Base-by-base conservation (phyloP, 495 filamentous ascomycete species). In the Bombardia bombarda region DNA sequence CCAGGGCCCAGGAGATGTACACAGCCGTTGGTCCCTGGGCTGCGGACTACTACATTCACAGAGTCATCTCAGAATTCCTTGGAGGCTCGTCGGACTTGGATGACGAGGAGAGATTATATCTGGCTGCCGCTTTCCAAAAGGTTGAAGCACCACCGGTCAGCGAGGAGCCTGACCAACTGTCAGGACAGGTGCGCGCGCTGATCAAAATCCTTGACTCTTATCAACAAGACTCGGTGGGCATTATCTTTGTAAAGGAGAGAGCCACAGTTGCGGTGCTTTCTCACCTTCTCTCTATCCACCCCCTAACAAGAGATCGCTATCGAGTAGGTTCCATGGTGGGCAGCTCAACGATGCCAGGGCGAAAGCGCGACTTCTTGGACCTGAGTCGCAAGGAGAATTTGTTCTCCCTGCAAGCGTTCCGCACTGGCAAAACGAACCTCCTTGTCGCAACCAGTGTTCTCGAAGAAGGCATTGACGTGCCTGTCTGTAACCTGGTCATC, bases 401-500 rank as follows among this genome's bases (percentile, higher is more conserved):
- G 28, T 47, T 72, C 18, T 80, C 80, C 0, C 72, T 98, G 2
- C 67, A 78, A 7, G 69, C 80, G 12, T 90, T 98, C 47, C 76
- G 78, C 14, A 51, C 56, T 2, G 87, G 89, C 7, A 66, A 63
- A 3, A 78, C 77, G 23, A 92, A 95, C 51, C 67, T 98, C 1
- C 69, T 98, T 8, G 64, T 98, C 6, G 77, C 87, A 0, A 96
- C 90, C 0, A 84, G 77, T 52, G 90, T 90, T 1, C 66, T 94
- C 0, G 90, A 97, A 61, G 92, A 98, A 62, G 92, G 90, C 0
- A 85, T 98, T 30, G 90, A 96, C 58, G 74, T 96, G 2, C 82
- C 83, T 7, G 79, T 81, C 6, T 96, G 90, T 58, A 85, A 90
- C 52, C 55, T 87, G 24, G 87, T 96, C 10, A 70, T 95, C n/a